These are phyloP conservation scores for Mycena kentingensis DNA, from an alignment of 768 basidiomycete species.

Conservation along the genomic window DNA sequence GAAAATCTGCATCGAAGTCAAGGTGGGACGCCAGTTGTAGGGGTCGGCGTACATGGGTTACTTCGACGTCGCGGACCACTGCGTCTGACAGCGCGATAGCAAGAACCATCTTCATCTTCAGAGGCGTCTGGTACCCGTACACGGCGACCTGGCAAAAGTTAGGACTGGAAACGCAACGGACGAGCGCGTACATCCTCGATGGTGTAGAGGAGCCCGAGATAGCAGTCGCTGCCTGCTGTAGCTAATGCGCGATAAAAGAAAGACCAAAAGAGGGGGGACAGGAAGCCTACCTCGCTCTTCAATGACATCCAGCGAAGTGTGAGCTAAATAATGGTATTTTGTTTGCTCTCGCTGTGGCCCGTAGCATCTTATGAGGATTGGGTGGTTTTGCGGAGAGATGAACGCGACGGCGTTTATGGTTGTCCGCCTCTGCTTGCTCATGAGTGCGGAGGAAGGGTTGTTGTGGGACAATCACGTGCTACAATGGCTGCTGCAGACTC, in stretches of 20 bases:
- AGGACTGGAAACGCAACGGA: not conserved
- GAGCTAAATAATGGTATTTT: constrained; percentile 90
- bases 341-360: constrained; percentile 54
- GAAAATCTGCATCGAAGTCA: constrained; percentile 60
- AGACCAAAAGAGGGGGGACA: constrained; percentile 7
- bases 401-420: constrained; percentile 77
- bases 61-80: constrained; percentile 77
- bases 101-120: constrained; percentile 85
- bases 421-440: not conserved
- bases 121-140: constrained; percentile 88
- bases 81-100: constrained; percentile 79
- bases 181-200: constrained; percentile 67
- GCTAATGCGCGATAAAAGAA: constrained; percentile 32
- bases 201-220: constrained; percentile 83
- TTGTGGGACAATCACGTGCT: no score
- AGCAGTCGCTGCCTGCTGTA: constrained; percentile 61
- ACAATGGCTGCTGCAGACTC: constrained; percentile 42
- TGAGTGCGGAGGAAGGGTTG: not conserved
- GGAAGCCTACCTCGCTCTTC: constrained; percentile 79
- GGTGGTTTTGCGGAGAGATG: constrained; percentile 82
- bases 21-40: not conserved
- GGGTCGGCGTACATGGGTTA: constrained; percentile 59
- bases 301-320: constrained; percentile 87
- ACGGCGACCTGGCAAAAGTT: constrained; percentile 47
- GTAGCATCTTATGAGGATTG: constrained; percentile 77